These are phyloP conservation scores for Nemania serpens DNA, from an alignment of 2,329 filamentous ascomycete species.

Conservation along the genomic window DNA sequence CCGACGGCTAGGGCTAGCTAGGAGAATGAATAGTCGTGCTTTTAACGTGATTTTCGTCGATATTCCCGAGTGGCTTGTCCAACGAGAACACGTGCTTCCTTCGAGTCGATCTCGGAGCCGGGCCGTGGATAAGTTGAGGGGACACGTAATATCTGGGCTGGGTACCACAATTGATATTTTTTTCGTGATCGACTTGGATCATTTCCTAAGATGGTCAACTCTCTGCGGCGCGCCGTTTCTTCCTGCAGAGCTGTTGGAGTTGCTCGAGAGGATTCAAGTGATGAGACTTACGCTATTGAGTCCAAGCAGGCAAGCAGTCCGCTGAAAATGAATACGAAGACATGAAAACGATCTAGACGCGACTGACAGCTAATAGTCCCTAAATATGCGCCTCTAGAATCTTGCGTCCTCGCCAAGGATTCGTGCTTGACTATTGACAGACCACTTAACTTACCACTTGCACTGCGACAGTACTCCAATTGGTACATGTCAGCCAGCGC, in stretches of 20 bases:
- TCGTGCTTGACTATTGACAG: conserved; percentile 13
- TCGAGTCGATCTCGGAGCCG: conserved; percentile 7
- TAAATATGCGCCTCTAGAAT: conserved; percentile 28
- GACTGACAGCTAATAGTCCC: conserved; percentile 16
- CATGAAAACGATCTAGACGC: conserved; percentile 4
- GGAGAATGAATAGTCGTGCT: conserved; percentile 22
- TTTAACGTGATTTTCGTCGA: conserved; percentile 21
- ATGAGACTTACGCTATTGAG: neutral
- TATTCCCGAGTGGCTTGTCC: conserved; percentile 23
- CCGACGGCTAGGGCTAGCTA: conserved; percentile 27
- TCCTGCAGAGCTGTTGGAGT: conserved; percentile 14
- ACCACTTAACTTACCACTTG: conserved; percentile 15
- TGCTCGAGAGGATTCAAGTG: conserved; percentile 8
- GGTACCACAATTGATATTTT: conserved; percentile 7
- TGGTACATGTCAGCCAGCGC: conserved; percentile 13
- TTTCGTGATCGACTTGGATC: conserved; percentile 20
- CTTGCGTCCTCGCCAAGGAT: conserved; percentile 9
- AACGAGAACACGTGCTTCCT: conserved; percentile 26
- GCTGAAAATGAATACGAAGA: too few species aligned
- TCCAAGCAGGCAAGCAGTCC: conserved; percentile 10
- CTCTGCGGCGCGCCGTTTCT: conserved; percentile 8
- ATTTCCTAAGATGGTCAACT: conserved; percentile 9
- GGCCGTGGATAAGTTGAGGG: conserved; percentile 23
- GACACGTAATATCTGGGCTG: conserved; percentile 21
- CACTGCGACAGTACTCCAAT: conserved; percentile 23